Base-by-base conservation (phyloP, 805 yeast genomes). In the Saturnispora gosingensis region DNA sequence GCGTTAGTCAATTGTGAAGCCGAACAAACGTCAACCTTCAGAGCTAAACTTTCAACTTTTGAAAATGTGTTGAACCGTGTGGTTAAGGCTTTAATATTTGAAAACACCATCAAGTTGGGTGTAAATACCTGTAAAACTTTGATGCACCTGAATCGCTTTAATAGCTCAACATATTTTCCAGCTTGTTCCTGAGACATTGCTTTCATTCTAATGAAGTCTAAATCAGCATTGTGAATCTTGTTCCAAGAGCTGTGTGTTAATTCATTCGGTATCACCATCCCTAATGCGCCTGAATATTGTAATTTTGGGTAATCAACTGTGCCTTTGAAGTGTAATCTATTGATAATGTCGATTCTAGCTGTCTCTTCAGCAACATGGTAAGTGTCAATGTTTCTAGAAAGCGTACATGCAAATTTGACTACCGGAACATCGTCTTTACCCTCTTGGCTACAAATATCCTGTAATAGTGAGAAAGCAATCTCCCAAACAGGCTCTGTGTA, bases 261-360 rank as follows among this genome's bases (percentile, higher is more conserved):
- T 30, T 28, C 30, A 18, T 32, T 45, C 3, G 47, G 47, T 15
- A 45, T 45, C 9, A 45, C 27, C 47, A 45, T 45, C 7, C 47
- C 47, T 22, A 45, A 45, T 6, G 47, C 36, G 15, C 47, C 47
- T n/a, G 47, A 45, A 32, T 45, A 45, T 45, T 45, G 32, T n/a
- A 45, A 22, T 13, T 18, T 45, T 8, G 47, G 47, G 9, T 45
- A 45, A 15, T 32, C 13, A 15, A 40, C 7, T 5, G 44, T 20
- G 13, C 30, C 27, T 20, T 18, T 22, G 30, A 45, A 45, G 9
- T 45, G 47, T 20, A 45, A 34, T 18, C 25, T 45, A n/a, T 32
- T 22, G 9, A 45, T 13, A 15, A 45, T 34, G 32, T 45, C 38
- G 11, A 45, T 45, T 34, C 25, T 45, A 8, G 24, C 20, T 4